Evolutionary conservation across 2,329 filamentous ascomycete genomes (phyloP).

Genomic region (Colletotrichum lini): DNA sequence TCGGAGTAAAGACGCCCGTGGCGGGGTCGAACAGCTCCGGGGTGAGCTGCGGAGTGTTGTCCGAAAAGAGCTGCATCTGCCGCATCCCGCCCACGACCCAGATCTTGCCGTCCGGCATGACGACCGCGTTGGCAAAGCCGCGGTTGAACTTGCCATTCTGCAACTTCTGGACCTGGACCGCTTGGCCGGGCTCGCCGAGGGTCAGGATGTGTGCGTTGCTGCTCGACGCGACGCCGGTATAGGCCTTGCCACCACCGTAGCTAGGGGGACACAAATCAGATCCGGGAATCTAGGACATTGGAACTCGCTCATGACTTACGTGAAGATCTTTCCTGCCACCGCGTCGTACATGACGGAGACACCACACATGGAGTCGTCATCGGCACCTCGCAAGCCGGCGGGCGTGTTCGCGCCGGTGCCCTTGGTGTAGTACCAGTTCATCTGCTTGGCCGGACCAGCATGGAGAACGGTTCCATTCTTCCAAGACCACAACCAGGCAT

Average conservation of each 20-base stretch:
- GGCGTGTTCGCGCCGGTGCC: constrained; percentile 55
- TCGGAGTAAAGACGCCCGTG: constrained; percentile 54
- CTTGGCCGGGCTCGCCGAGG: constrained; percentile 50
- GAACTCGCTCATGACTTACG: constrained; percentile 41
- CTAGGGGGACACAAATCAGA: neutral
- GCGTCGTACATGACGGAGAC: constrained; percentile 72
- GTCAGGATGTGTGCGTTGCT: constrained; percentile 65
- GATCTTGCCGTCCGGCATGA: constrained; percentile 63
- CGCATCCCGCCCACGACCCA: constrained; percentile 63
- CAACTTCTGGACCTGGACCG: constrained; percentile 16
- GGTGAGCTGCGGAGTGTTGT: constrained; percentile 55
- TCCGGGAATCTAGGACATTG: too few relatives aligned
- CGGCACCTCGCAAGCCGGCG: constrained; percentile 61
- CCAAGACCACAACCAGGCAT: constrained; percentile 51
- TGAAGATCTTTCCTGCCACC: constrained; percentile 69
- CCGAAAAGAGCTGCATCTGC: constrained; percentile 59
- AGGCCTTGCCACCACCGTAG: constrained; percentile 63
- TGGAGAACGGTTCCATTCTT: constrained; percentile 67
- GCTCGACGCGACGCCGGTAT: constrained; percentile 58
- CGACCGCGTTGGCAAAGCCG: constrained; percentile 60
- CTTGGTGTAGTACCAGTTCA: constrained; percentile 69
- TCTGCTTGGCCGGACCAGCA: constrained; percentile 65
- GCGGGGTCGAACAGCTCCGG: constrained; percentile 63
- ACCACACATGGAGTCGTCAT: constrained; percentile 67
- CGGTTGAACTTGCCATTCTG: constrained; percentile 48